Base-by-base conservation (phyloP, 306 rosid genomes). In the Dalbergia cochinchinensis region DNA sequence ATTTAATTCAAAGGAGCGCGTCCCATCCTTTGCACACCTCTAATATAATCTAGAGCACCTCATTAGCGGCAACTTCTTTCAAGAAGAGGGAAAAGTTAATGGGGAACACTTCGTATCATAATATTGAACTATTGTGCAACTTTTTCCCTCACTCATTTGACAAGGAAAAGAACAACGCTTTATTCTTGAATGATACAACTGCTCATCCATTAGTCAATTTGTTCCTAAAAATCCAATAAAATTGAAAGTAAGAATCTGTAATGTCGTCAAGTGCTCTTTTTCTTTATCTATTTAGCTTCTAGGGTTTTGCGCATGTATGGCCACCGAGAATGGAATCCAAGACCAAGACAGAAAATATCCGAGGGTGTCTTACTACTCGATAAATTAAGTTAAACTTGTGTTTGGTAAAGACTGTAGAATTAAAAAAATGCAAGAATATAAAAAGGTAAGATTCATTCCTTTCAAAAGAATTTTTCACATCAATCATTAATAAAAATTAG, bases 271-370 rank as follows among this genome's bases (percentile, higher is more conserved):
- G 71, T 72, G 59, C 37, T 16, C 54, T 66, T 82, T 78, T 50
- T 53, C 58, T 61, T 89, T 71, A 63, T 54, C 57, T 37, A 73
- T 34, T 73, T 79, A 65, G 73, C 51, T 78, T 89, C 86, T 81
- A 37, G 92, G 86, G 83, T 39, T 76, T 53, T 78, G 93, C 13
- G 86, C 86, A 66, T 26, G 2, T 2, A 26, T 69, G 13, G 11
- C 71, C 5, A 54, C 57, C 54, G 16, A 5, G 61, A 20, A 48
- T 76, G 86, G 89, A 86, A 89, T 86, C 90, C 90, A 54, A 89
- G 65, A 78, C 88, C 86, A 60, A 85, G 62, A 74, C 59, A 34
- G 14, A 4, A 37, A 72, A 11, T 4, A 37, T 37, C 41, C 9
- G 13, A 37, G 42, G 62, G 48, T 65, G 47, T 6, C 5, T 68